A percentile compares a stretch with the other conserved stretches of the same genome.
Evolutionary conservation across 1,284 basidiomycete genomes (phyloP).

Genomic region (Ustilago crameri): DNA sequence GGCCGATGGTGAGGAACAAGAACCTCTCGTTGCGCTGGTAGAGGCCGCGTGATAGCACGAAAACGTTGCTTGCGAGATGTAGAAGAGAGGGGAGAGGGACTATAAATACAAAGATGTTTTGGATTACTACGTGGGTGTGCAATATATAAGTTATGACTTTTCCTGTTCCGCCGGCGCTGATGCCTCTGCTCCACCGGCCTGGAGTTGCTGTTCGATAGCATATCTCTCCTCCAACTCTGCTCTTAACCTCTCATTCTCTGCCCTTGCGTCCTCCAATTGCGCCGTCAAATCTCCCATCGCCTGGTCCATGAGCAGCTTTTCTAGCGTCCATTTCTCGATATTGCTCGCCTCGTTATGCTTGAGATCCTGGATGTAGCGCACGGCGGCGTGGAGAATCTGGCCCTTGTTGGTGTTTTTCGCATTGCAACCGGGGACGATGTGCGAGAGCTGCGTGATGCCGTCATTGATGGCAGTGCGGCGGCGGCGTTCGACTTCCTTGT

Average conservation of each 20-base stretch:
- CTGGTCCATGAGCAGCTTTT: conserved; percentile 90
- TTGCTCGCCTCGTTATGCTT: conserved; percentile 89
- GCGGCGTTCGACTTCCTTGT: conserved; percentile 93
- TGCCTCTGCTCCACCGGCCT: no score
- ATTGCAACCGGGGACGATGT: conserved; percentile 82
- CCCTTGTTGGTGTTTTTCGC: conserved; percentile 83
- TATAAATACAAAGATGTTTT: background rate
- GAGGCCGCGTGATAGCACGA: background rate
- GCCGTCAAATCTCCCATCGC: conserved; percentile 69
- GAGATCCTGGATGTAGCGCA: conserved; percentile 86
- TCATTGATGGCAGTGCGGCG: conserved; percentile 94
- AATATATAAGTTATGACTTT: no score
- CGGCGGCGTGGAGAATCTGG: conserved; percentile 83
- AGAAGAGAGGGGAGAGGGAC: background rate
- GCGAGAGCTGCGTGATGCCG: conserved; percentile 89
- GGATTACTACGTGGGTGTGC: no score
- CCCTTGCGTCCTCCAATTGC: conserved; percentile 56
- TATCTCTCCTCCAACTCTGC: conserved; percentile 55
- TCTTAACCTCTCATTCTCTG: conserved; percentile 57
- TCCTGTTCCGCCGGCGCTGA: no score
- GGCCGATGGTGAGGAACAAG: conserved; percentile 53
- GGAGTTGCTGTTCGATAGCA: no score
- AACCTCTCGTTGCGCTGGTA: conserved; percentile 33
- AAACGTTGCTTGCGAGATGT: background rate
- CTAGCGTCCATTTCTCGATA: conserved; percentile 89